Base-by-base conservation (phyloP, 2,329 filamentous ascomycete species). In the Scolecobasidium constrictum region DNA sequence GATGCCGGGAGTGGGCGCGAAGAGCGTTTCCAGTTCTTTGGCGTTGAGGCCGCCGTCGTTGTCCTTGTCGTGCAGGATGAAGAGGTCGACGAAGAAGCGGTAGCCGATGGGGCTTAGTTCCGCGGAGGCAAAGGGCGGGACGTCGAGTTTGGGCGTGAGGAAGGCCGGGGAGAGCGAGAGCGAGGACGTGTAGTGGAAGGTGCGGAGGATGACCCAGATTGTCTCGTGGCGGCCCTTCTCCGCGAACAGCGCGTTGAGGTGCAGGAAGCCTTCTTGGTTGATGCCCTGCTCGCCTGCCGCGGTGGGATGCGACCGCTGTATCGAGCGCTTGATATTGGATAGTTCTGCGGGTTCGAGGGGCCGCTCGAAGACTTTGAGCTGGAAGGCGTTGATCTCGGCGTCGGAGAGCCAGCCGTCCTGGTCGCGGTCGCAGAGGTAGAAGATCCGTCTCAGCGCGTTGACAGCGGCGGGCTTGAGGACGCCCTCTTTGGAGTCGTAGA, bases 161-260 rank as follows among this genome's bases (percentile, higher is more conserved):
- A 95, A 96, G 51, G 72, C 84, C 56, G 96, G 88, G 54, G 90
- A 86, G 31, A 98, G 67, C 48, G 86, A 94, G 37, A 98, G 66
- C 58, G 87, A 95, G 65, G 96, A 92, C 0, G 90, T 95, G 56
- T 98, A 96, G 55, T 94, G 85, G 53, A 94, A 94, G 51, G 92
- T 88, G 45, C 92, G 78, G 48, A 98, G 65, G 47, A 98, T 95
- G 47, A 94, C 87, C 92, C 92, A 98, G 35, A 96, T 92, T 0
- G 92, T 98, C 64, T 98, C 92, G 58, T 98, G 92, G 11, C 92
- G 83, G 11, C 92, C 92, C 59, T 96, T 96, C 59, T 96, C 90
- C 0, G 88, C 92, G 58, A 95, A 98, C 45, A 96, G 77, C 63
- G 88, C 94, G 66, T 96, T 96, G 31, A 98, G 68, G 50, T 90